A percentile compares a stretch with the other conserved stretches of the same genome.
phyloP scores from a whole-genome alignment of 257 asterid genomes.

The Rehmannia glutinosa region DNA sequence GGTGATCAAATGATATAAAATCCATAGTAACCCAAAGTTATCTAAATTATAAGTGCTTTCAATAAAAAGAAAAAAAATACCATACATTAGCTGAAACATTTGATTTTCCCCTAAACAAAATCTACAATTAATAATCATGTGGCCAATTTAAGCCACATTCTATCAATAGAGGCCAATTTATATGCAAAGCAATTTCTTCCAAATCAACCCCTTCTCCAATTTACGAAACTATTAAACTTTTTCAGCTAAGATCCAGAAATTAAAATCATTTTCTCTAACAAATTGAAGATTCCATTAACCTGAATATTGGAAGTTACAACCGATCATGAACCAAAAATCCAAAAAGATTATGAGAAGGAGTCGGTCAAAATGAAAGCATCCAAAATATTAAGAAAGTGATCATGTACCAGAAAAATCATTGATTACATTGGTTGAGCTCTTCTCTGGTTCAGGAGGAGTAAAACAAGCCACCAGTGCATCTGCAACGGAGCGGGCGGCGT shows the following conservation, averaged over 20 bases:
- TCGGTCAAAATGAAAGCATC: conserved; percentile 8
- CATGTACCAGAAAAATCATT: conserved; percentile 49
- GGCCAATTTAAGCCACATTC: conserved; percentile 1
- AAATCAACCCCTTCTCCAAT: neutral
- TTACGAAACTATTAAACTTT: neutral
- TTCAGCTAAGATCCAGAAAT: conserved; percentile 11
- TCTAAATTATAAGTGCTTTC: no score
- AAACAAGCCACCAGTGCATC: conserved; percentile 60
- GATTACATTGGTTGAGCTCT: conserved; percentile 19
- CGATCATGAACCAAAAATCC: neutral
- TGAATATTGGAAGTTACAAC: no score
- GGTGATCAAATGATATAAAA: no score
- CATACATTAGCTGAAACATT: no score
- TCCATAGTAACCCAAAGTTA: no score
- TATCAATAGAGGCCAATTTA: neutral
- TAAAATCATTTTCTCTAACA: neutral
- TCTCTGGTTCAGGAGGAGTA: conserved; percentile 52
- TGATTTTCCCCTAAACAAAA: no score
- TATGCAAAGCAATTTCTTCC: no score
- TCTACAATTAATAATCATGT: no score
- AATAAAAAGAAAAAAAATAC: no score
- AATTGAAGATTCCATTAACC: no score
- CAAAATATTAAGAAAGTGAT: no score
- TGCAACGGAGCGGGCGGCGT: conserved; percentile 49
- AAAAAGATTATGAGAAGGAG: neutral